These are phyloP conservation scores for Chloromonas sp. DNA, from an alignment of 163 green algal genomes.

Conservation along the genomic window DNA sequence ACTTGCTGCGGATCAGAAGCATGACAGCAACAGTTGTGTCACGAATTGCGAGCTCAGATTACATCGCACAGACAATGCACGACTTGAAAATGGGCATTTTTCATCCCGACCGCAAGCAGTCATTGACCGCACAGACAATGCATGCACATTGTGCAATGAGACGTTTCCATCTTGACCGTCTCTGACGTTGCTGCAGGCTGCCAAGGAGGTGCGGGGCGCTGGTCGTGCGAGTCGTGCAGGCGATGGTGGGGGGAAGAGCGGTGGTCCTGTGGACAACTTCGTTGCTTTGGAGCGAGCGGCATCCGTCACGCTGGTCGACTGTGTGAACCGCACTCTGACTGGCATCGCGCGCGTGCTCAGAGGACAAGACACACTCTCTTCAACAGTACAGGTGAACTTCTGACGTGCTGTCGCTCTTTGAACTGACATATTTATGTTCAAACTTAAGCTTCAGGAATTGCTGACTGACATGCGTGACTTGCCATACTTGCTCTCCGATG, in stretches of 20 bases:
- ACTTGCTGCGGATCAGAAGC: background rate
- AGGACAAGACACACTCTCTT: slow-evolving; percentile 25
- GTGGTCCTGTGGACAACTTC: slow-evolving; percentile 50
- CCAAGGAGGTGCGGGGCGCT: background rate
- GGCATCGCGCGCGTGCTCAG: slow-evolving; percentile 36
- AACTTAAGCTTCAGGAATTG: too few relatives aligned
- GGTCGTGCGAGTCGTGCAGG: background rate
- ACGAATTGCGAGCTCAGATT: background rate
- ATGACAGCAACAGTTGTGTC: background rate
- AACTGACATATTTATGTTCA: too few relatives aligned
- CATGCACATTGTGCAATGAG: background rate
- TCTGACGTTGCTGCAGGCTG: background rate
- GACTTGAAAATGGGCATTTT: background rate
- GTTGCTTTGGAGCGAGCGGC: slow-evolving; percentile 43
- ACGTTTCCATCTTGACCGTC: background rate
- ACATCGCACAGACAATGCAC: background rate
- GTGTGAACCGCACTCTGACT: slow-evolving; percentile 35
- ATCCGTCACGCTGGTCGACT: slow-evolving; percentile 32
- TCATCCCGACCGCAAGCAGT: background rate
- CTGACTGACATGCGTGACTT: too few relatives aligned
- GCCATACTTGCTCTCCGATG: too few relatives aligned
- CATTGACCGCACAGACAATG: background rate
- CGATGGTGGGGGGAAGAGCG: background rate
- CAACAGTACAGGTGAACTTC: slow-evolving; percentile 26
- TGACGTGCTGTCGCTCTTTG: too few relatives aligned